phyloP scores from a whole-genome alignment of 306 rosid genomes.

The Cicer yamashitae region DNA sequence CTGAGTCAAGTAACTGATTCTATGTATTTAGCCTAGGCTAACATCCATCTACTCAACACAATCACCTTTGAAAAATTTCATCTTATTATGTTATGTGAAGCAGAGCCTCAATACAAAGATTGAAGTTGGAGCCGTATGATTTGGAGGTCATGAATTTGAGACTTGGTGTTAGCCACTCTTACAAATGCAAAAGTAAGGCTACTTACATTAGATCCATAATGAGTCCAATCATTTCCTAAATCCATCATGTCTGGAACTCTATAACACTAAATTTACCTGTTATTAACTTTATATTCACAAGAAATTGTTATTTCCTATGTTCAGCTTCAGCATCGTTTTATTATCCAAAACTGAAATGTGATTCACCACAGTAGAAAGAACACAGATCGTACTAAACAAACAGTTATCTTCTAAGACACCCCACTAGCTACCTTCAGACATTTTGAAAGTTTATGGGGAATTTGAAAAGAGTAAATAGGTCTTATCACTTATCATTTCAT shows the following conservation, averaged over 20 bases:
- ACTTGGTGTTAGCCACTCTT: neutral
- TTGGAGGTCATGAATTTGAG: neutral
- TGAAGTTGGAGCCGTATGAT: neutral
- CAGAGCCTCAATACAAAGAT: neutral
- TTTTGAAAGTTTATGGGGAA: conserved; percentile 16
- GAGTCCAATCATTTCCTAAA: neutral
- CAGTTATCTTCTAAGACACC: conserved; percentile 19
- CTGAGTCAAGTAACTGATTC: neutral
- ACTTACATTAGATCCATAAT: neutral
- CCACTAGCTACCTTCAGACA: neutral
- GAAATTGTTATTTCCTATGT: conserved; percentile 21
- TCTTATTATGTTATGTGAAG: conserved; percentile 24
- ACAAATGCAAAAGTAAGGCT: neutral
- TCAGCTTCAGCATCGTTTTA: neutral
- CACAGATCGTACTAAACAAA: conserved; percentile 26
- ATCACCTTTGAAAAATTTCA: conserved; percentile 35
- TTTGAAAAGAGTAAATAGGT: conserved; percentile 11
- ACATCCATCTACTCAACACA: conserved; percentile 23
- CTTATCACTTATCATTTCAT: conserved; percentile 6
- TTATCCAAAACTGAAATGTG: conserved; percentile 18
- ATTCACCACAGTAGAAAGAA: conserved; percentile 5
- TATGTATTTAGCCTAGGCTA: conserved; percentile 24
- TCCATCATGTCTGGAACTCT: neutral
- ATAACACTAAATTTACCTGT: neutral
- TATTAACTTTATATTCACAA: conserved; percentile 1